Evolutionary conservation across 805 yeast genomes (phyloP).

Genomic region (Ogataea ramenticola): DNA sequence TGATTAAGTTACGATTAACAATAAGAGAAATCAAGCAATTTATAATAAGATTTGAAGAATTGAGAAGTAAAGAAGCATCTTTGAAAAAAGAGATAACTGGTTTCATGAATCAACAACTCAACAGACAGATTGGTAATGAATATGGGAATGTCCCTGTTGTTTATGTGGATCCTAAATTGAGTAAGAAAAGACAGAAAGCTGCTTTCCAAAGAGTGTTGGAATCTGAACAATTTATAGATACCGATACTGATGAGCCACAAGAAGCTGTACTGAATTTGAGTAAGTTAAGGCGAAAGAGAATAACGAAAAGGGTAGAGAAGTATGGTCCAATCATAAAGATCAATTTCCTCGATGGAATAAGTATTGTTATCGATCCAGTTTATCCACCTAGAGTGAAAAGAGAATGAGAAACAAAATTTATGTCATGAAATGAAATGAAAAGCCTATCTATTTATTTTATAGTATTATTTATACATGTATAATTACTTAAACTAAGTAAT

Average conservation of each 20-base stretch:
- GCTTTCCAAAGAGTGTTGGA: background rate
- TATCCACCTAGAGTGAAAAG: conserved; percentile 11
- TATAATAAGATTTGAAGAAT: conserved; percentile 27
- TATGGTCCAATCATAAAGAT: conserved; percentile 32
- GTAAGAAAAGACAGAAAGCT: background rate
- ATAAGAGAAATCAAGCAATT: conserved; percentile 36
- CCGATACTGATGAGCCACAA: conserved; percentile 3
- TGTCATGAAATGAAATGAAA: too few relatives aligned
- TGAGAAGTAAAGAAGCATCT: conserved; percentile 30
- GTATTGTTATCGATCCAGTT: conserved; percentile 34
- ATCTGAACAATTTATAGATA: background rate
- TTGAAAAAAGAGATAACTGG: conserved; percentile 22
- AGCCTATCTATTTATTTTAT: background rate
- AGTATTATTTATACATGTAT: background rate
- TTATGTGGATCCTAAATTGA: background rate
- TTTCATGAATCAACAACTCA: conserved; percentile 4
- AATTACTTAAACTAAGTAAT: background rate
- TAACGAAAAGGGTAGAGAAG: conserved; percentile 16
- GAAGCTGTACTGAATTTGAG: conserved; percentile 6
- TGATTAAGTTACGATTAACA: conserved; percentile 44
- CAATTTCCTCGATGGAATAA: conserved; percentile 29
- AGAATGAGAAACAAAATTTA: conserved; percentile 6
- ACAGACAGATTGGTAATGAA: background rate
- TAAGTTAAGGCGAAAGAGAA: conserved; percentile 19
- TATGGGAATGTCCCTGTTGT: background rate